These are phyloP conservation scores for Salix udensis DNA, from an alignment of 345 rosid species.

Conservation along the genomic window DNA sequence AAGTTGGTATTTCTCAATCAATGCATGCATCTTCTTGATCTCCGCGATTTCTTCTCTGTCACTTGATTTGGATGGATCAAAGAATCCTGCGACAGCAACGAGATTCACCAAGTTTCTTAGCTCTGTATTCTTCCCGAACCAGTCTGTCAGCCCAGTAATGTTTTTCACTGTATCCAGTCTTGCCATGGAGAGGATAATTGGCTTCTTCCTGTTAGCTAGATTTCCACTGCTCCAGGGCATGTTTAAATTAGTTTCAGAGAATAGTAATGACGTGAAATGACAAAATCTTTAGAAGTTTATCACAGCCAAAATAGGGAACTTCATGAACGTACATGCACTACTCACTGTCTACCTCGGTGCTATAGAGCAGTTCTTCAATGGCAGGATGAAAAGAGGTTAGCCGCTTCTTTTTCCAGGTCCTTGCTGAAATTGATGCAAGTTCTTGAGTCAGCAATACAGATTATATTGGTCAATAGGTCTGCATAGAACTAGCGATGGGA, in stretches of 20 bases:
- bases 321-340: too few species aligned
- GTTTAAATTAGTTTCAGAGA: too few species aligned
- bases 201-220: background rate
- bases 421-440: conserved; percentile 33
- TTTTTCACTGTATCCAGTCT: conserved; percentile 88
- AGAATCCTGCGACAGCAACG: conserved; percentile 86
- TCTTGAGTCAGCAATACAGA: background rate
- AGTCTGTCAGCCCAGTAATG: conserved; percentile 79
- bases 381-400: too few species aligned
- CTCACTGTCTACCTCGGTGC: too few species aligned
- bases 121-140: conserved; percentile 84
- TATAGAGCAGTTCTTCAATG: too few species aligned
- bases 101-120: conserved; percentile 76
- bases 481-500: conserved; percentile 2
- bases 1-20: conserved; percentile 70
- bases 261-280: too few species aligned
- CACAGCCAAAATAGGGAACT: too few species aligned
- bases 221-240: too few species aligned
- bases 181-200: conserved; percentile 97
- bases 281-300: too few species aligned
- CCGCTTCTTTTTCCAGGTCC: too few species aligned
- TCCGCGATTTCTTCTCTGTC: conserved; percentile 89
- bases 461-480: background rate
- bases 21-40: conserved; percentile 76
- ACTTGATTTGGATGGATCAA: conserved; percentile 64